Evolutionary conservation across 2,329 filamentous ascomycete genomes (phyloP).

Genomic region (Exophiala dermatitidis): DNA sequence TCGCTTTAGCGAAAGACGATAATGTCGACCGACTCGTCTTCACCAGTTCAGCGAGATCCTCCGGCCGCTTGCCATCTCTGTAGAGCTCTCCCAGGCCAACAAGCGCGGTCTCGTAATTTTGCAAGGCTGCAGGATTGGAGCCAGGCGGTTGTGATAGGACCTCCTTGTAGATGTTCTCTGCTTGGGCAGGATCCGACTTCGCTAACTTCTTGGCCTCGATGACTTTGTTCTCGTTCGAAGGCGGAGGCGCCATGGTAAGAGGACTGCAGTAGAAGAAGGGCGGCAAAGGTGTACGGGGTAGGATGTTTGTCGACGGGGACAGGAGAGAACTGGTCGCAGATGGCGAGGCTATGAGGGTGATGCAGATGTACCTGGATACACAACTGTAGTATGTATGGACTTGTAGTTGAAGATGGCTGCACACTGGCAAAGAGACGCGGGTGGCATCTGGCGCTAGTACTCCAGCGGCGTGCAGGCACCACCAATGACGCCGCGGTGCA

Average conservation of each 20-base stretch:
- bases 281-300: too few species aligned
- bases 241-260: constrained; percentile 42
- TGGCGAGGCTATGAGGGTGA: too few species aligned
- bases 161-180: constrained; percentile 81
- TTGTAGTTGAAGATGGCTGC: too few species aligned
- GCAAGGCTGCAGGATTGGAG: constrained; percentile 74
- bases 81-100: constrained; percentile 88
- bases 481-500: not conserved
- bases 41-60: constrained; percentile 83
- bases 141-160: constrained; percentile 80
- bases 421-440: too few species aligned
- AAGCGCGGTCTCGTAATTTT: constrained; percentile 85
- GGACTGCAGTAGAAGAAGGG: too few species aligned
- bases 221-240: constrained; percentile 58
- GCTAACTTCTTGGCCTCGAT: constrained; percentile 80
- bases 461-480: not conserved
- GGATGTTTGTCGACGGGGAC: too few species aligned
- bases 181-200: constrained; percentile 73
- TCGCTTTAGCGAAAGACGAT: constrained; percentile 95
- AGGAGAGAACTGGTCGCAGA: too few species aligned
- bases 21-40: constrained; percentile 84
- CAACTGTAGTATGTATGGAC: too few species aligned
- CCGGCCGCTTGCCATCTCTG: constrained; percentile 67
- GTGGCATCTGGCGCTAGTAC: not conserved
- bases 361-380: too few species aligned